Evolutionary conservation across 1,284 basidiomycete species (phyloP).

Genomic region (Chondrostereum purpureum): DNA sequence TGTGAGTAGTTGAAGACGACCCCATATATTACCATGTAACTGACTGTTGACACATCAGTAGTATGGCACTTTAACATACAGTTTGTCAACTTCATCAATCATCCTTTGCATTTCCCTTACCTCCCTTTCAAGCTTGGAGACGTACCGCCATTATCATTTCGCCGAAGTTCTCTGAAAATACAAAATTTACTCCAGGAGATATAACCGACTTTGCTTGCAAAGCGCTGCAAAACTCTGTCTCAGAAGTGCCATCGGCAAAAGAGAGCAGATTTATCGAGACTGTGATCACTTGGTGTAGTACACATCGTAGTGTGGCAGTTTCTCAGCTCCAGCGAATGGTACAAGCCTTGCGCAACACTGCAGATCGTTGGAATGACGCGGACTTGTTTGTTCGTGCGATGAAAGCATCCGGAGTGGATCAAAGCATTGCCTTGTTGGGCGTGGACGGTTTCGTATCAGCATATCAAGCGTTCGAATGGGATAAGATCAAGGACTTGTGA

Average conservation of each 20-base stretch:
- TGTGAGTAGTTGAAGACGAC: neutral
- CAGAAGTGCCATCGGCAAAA: neutral
- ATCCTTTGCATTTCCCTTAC: neutral
- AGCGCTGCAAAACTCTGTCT: neutral
- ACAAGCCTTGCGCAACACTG: conserved; percentile 5
- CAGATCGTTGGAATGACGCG: conserved; percentile 13
- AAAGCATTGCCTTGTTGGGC: conserved; percentile 8
- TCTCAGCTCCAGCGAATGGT: neutral
- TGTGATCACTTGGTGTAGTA: neutral
- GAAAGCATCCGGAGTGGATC: conserved; percentile 6
- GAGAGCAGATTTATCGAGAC: neutral
- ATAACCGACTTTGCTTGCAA: neutral
- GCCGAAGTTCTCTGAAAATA: neutral
- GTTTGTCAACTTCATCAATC: neutral
- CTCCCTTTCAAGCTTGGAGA: neutral
- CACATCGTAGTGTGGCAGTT: neutral
- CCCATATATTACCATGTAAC: too few relatives aligned
- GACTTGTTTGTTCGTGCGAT: conserved; percentile 6
- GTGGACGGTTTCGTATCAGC: conserved; percentile 7
- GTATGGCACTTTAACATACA: neutral
- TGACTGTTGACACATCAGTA: too few relatives aligned
- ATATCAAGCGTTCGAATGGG: conserved; percentile 11
- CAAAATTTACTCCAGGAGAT: neutral
- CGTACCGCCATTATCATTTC: neutral
- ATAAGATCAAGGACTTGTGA: conserved; percentile 7